Evolutionary conservation across 352 stramenopile species (phyloP), one percentile per base, ranked within the genome.

Genomic region (Pythium biforme): DNA sequence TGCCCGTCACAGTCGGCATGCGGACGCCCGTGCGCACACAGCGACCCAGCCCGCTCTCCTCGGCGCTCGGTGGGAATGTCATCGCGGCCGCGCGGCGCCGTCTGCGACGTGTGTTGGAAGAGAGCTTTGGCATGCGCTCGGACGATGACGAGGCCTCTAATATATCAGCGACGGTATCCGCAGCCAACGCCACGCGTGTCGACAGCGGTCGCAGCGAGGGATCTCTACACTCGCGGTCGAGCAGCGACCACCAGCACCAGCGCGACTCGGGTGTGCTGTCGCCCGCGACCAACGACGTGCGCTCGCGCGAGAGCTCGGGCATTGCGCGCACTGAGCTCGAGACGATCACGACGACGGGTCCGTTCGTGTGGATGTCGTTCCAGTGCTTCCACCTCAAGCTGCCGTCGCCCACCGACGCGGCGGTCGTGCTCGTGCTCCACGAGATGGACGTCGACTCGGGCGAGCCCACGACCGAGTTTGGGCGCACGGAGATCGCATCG

Each of bases 301-400:
- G 51, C 3, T 69, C 62, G 19, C 62, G 62, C 3, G 47, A 61
- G 40, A 69, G 46, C 27, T 69, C 62, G 15, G 46, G 53, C 11
- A 51, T 43, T n/a, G 53, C 27, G 10, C 55, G 48, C n/a, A 4
- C 39, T 6, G 48, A 59, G 12, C 22, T 39, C 10, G 37, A 49
- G 17, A 22, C 54, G n/a, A 23, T 22, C 8, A 19, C 14, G 48
- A 22, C 46, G 59, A 31, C 9, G 45, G 60, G 15, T 77, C 69
- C 51, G 15, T 77, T 70, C 51, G 79, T 81, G 37, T 95, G 86
- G 86, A 63, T 95, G 40, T 95, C 86, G 8, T 95, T 93, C 55
- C 83, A 92, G 66, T 92, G 83, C 45, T 92, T 92, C 47, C 85
- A 86, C 46, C 73, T 94, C 54, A 89, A 77, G 17, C 65, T 92